Percentiles rank a stretch among this genome's conserved stretches.
Conservation (phyloP, 2,329 filamentous ascomycete genomes). For the Teratosphaeria destructans region DNA sequence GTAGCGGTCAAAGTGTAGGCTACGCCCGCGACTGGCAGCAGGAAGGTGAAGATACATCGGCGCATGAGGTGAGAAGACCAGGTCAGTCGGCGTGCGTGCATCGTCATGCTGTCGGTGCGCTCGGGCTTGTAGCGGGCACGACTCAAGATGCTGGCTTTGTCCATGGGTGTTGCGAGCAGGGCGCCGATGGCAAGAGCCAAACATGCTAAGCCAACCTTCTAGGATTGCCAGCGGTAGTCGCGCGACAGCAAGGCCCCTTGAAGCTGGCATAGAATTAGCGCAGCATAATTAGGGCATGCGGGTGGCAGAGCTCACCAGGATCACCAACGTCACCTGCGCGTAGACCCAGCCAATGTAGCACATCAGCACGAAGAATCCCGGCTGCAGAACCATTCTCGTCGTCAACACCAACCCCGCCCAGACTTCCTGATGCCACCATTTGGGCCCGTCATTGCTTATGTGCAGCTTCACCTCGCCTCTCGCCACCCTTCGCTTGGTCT, state of each 20-base stretch:
- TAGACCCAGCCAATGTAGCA: constrained; percentile 72
- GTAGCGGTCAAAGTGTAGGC: constrained; percentile 57
- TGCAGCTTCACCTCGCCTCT: constrained; percentile 70
- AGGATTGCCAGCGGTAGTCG: constrained; percentile 54
- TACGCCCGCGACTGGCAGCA: constrained; percentile 56
- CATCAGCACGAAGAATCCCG: constrained; percentile 61
- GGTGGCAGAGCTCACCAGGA: constrained; percentile 43
- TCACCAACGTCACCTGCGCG: constrained; percentile 62
- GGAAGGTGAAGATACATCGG: constrained; percentile 54
- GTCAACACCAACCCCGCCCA: constrained; percentile 59
- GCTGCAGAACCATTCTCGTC: constrained; percentile 60
- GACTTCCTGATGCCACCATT: constrained; percentile 68
- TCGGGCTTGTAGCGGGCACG: constrained; percentile 50
- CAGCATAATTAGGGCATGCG: background rate
- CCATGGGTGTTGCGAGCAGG: constrained; percentile 59
- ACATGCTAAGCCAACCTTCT: constrained; percentile 57
- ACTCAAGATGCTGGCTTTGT: constrained; percentile 60
- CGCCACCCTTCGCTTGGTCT: constrained; percentile 46
- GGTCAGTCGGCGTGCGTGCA: constrained; percentile 43
- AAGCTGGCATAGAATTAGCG: constrained; percentile 30
- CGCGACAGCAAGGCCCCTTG: constrained; percentile 62
- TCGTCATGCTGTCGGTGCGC: constrained; percentile 56
- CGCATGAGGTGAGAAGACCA: constrained; percentile 66
- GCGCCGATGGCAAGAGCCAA: constrained; percentile 58
- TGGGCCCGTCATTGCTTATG: constrained; percentile 58